phyloP scores from a whole-genome alignment of 306 rosid genomes.

The Cicer arietinum region DNA sequence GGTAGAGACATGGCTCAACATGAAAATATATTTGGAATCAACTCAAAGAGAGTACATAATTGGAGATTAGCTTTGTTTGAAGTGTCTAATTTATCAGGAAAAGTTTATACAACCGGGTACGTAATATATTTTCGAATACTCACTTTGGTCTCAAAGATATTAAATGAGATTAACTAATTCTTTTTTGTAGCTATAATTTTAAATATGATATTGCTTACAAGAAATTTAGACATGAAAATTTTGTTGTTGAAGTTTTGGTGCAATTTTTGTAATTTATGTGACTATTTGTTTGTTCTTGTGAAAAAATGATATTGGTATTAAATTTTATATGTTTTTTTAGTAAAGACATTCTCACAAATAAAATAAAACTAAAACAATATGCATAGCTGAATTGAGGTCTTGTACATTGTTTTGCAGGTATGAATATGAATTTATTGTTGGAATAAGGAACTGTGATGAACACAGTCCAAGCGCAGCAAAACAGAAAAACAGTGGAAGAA shows the following conservation, averaged over 20 bases:
- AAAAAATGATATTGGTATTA: background rate
- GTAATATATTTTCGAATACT: background rate
- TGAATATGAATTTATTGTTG: slow-evolving; percentile 24
- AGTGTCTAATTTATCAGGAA: background rate
- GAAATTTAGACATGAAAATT: too few relatives aligned
- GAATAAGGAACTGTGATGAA: too few relatives aligned
- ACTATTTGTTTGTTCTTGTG: background rate
- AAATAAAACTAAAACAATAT: background rate
- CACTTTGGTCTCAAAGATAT: too few relatives aligned
- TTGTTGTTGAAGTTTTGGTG: too few relatives aligned
- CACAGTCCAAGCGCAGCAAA: too few relatives aligned
- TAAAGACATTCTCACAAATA: background rate
- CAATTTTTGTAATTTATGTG: background rate
- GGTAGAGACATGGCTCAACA: background rate
- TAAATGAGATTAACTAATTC: too few relatives aligned
- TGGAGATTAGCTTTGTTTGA: slow-evolving; percentile 33
- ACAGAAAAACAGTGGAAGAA: too few relatives aligned
- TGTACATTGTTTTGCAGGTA: slow-evolving; percentile 31
- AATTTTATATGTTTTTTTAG: background rate
- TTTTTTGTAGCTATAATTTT: too few relatives aligned
- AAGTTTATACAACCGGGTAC: background rate
- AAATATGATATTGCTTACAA: too few relatives aligned
- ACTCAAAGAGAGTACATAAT: background rate
- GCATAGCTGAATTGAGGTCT: background rate
- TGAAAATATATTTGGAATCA: background rate